phyloP scores from a whole-genome alignment of 805 yeast species.

The Nakazawaea anatomiae region DNA sequence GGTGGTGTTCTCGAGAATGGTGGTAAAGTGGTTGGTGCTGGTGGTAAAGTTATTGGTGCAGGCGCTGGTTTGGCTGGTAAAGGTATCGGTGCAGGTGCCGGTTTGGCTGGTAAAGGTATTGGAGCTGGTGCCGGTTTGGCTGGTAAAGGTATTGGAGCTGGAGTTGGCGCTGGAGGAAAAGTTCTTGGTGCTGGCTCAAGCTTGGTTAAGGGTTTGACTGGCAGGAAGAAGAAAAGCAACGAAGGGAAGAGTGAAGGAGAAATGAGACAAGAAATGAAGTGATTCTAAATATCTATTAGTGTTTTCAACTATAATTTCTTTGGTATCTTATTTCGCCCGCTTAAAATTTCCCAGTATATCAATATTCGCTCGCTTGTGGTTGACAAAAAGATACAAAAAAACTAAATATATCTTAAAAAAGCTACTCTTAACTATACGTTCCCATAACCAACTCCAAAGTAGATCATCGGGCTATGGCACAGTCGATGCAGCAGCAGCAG shows the following conservation, averaged over 20 bases:
- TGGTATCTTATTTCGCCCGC: too few species aligned
- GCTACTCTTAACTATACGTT: too few species aligned
- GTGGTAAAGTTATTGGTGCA: constrained; percentile 24
- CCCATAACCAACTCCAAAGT: not conserved
- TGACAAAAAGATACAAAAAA: not conserved
- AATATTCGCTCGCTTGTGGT: not conserved
- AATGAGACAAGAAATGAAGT: not conserved
- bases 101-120: not conserved
- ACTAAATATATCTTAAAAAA: too few species aligned
- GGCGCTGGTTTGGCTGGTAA: constrained; percentile 38
- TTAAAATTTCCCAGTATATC: too few species aligned
- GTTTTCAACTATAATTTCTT: too few species aligned
- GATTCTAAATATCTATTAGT: not conserved
- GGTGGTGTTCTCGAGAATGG: constrained; percentile 19
- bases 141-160: constrained; percentile 34
- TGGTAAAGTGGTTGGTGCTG: constrained; percentile 37
- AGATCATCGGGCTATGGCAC: not conserved
- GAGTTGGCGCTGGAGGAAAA: constrained; percentile 44
- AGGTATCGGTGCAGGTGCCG: constrained; percentile 35
- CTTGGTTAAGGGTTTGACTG: constrained; percentile 12
- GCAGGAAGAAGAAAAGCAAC: constrained; percentile 6
- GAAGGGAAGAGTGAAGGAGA: not conserved
- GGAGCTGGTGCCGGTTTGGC: constrained; percentile 25
- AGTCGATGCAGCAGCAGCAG: too few species aligned
- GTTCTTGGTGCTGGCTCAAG: constrained; percentile 41